phyloP scores from a whole-genome alignment of 192 early-diverging fungal genomes.

The Entrophospora sp. region DNA sequence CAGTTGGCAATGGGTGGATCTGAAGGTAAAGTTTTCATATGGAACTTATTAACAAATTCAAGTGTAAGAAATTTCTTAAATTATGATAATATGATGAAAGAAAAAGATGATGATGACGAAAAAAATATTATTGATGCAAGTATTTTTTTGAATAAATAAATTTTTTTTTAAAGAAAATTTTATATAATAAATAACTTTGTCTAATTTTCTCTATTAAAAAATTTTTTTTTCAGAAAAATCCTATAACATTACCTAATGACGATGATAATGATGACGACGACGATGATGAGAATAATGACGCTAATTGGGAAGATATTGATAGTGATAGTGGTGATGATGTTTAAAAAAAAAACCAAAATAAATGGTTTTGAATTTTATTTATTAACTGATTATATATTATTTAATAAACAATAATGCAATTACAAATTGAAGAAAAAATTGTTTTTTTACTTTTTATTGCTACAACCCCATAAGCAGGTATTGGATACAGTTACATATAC shows the following conservation, averaged over 20 bases:
- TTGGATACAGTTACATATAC: too few species aligned
- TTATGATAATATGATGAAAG: too few species aligned
- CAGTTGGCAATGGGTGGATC: constrained; percentile 81
- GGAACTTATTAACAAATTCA: constrained; percentile 89
- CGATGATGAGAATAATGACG: constrained; percentile 32
- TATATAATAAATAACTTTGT: constrained; percentile 27
- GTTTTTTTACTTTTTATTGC: too few species aligned
- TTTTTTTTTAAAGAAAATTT: background rate
- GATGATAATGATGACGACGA: constrained; percentile 35
- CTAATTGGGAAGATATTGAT: constrained; percentile 25
- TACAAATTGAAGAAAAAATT: too few species aligned
- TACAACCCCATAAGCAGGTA: too few species aligned
- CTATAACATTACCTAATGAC: constrained; percentile 39
- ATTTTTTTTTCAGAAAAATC: constrained; percentile 36
- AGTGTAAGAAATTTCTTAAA: constrained; percentile 64
- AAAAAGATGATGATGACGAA: background rate
- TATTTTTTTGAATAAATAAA: background rate
- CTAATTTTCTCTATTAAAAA: constrained; percentile 3
- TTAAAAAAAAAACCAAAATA: background rate
- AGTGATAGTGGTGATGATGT: constrained; percentile 32
- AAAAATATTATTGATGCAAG: background rate
- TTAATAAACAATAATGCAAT: too few species aligned
- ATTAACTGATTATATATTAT: too few species aligned
- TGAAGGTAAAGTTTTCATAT: constrained; percentile 81
- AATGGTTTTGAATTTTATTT: too few species aligned